Conservation (phyloP, 2,329 filamentous ascomycete species). For the Venturia effusa region DNA sequence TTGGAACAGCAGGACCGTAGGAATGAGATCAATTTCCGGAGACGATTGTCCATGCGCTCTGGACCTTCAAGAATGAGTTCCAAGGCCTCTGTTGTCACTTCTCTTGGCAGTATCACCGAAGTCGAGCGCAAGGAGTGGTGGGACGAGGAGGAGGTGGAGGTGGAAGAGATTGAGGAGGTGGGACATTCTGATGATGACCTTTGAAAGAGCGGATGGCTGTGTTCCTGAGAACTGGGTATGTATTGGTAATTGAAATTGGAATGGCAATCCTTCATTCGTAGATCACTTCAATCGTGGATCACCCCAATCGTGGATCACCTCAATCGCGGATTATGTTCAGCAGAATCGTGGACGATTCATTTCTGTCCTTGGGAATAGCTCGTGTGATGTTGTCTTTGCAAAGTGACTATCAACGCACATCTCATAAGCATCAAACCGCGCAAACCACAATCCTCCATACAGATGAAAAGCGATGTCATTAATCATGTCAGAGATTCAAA, state of each 20-base stretch:
- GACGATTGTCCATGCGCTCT: background rate
- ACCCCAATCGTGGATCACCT: too few relatives aligned
- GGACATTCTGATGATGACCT: background rate
- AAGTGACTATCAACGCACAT: too few relatives aligned
- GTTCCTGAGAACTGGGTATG: background rate
- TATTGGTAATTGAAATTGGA: background rate
- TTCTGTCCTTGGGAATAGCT: too few relatives aligned
- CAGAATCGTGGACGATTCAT: too few relatives aligned
- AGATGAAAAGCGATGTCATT: too few relatives aligned
- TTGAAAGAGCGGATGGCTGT: background rate
- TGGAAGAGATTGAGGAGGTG: background rate
- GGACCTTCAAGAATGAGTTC: background rate
- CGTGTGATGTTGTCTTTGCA: too few relatives aligned
- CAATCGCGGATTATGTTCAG: too few relatives aligned
- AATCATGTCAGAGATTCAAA: too few relatives aligned
- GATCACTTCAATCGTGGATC: too few relatives aligned
- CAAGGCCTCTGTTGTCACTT: background rate
- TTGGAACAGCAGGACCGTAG: constrained; percentile 25
- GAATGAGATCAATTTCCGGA: background rate
- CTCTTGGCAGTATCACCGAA: background rate
- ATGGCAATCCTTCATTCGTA: too few relatives aligned
- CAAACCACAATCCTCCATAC: too few relatives aligned
- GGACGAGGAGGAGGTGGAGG: background rate
- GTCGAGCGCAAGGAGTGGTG: background rate
- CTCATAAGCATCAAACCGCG: too few relatives aligned